Conservation (phyloP, 257 asterid species). For the Leptodermis oblonga region DNA sequence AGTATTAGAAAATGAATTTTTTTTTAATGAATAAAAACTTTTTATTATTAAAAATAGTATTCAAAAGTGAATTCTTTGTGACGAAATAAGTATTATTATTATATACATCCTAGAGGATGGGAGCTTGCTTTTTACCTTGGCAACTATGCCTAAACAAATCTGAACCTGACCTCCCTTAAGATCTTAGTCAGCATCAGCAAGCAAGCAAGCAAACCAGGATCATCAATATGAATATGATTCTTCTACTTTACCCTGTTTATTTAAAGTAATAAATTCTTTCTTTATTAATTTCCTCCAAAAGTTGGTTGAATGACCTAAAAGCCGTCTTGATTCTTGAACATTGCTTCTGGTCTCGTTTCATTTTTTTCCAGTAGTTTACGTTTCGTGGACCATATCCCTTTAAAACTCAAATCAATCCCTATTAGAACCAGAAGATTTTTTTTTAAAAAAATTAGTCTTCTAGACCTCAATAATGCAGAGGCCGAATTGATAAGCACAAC, state of each 20-base stretch:
- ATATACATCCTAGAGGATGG: neutral
- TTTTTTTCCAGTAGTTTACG: neutral
- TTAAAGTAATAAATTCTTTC: neutral
- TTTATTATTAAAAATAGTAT: too few relatives aligned
- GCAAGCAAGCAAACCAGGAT: neutral
- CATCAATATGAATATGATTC: neutral
- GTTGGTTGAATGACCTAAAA: neutral
- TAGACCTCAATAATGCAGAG: slow-evolving; percentile 3
- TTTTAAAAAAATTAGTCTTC: neutral
- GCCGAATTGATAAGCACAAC: slow-evolving; percentile 11
- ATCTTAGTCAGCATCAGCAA: neutral
- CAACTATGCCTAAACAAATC: neutral
- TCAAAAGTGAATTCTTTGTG: too few relatives aligned
- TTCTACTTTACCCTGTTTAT: neutral
- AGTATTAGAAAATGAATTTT: too few relatives aligned
- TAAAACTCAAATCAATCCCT: neutral
- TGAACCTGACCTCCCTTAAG: neutral
- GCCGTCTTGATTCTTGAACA: too few relatives aligned
- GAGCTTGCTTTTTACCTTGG: neutral
- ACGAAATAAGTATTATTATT: too few relatives aligned
- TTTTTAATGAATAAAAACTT: too few relatives aligned
- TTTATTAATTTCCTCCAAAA: too few relatives aligned
- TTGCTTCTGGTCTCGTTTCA: neutral
- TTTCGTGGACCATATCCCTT: neutral
- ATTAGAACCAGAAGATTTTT: neutral